These are phyloP conservation scores for Acanthamoeba culbertsoni DNA, from an alignment of 208 protist species.

Conservation along the genomic window DNA sequence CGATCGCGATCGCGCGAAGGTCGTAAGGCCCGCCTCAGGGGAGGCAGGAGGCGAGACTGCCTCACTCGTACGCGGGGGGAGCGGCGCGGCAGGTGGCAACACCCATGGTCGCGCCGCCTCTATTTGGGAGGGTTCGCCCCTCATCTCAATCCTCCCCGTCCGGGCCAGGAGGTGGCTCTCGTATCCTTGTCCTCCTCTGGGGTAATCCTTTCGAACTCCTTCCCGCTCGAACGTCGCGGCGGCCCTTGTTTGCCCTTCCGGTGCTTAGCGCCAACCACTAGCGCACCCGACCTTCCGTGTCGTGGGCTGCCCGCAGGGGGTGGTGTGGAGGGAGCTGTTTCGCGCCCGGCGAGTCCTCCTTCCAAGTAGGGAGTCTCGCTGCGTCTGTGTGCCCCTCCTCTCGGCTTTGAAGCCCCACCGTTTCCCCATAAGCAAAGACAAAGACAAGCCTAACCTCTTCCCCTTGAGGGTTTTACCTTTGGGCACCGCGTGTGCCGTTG, in stretches of 20 bases:
- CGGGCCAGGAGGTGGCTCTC: neutral
- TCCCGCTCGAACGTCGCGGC: neutral
- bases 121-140: neutral
- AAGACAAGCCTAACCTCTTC: no score
- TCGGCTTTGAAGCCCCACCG: conserved; percentile 9
- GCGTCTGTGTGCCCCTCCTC: neutral
- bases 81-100: conserved; percentile 24
- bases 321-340: neutral
- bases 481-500: no score
- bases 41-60: neutral
- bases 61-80: neutral
- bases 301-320: neutral
- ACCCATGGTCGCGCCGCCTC: neutral
- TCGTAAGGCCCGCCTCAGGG: neutral
- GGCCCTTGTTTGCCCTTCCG: neutral
- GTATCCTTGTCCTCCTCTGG: neutral
- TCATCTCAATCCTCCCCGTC: neutral
- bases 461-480: no score
- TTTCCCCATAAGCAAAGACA: neutral
- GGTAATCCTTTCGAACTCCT: neutral
- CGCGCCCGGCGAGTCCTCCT: neutral
- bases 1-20: no score
- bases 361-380: neutral
- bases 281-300: neutral
- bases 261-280: neutral